These are phyloP conservation scores for Backusella westeae DNA, from an alignment of 192 early-diverging fungal species.

Conservation along the genomic window DNA sequence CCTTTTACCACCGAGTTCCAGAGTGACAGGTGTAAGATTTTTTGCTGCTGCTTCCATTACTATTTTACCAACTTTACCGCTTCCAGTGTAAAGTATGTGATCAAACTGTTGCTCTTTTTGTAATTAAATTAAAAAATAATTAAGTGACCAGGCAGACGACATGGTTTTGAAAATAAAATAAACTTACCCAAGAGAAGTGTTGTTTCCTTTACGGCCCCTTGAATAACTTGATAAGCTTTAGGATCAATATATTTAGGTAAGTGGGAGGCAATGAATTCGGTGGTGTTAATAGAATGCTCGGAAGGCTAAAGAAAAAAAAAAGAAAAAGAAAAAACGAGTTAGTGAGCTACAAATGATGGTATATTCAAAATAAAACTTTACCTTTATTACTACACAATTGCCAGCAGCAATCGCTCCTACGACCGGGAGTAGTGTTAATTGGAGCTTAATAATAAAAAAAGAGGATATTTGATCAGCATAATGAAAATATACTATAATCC, in stretches of 20 bases:
- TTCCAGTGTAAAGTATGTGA: slow-evolving; percentile 93
- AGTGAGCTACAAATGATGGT: not conserved
- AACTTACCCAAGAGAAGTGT: slow-evolving; percentile 66
- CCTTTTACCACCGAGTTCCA: slow-evolving; percentile 94
- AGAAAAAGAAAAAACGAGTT: not conserved
- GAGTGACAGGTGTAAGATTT: slow-evolving; percentile 78
- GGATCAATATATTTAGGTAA: slow-evolving; percentile 77
- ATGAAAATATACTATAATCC: not conserved
- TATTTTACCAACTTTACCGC: slow-evolving; percentile 74
- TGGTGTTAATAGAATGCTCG: slow-evolving; percentile 70
- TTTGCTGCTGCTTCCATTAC: slow-evolving; percentile 85
- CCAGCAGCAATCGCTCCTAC: slow-evolving; percentile 91
- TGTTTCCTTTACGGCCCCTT: slow-evolving; percentile 75
- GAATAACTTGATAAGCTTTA: slow-evolving; percentile 65
- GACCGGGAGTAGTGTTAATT: slow-evolving; percentile 44
- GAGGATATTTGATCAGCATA: not conserved
- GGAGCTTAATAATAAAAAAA: not conserved
- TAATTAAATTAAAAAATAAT: not conserved
- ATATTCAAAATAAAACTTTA: not conserved
- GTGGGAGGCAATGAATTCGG: slow-evolving; percentile 57
- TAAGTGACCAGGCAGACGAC: not conserved
- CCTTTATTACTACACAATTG: slow-evolving; percentile 73
- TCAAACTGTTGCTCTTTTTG: slow-evolving; percentile 58
- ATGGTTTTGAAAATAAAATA: slow-evolving; percentile 51
- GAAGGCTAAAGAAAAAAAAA: slow-evolving; percentile 49